Conservation (phyloP, 1,139 yeast species). For the Nakaseomyces sp. region DNA sequence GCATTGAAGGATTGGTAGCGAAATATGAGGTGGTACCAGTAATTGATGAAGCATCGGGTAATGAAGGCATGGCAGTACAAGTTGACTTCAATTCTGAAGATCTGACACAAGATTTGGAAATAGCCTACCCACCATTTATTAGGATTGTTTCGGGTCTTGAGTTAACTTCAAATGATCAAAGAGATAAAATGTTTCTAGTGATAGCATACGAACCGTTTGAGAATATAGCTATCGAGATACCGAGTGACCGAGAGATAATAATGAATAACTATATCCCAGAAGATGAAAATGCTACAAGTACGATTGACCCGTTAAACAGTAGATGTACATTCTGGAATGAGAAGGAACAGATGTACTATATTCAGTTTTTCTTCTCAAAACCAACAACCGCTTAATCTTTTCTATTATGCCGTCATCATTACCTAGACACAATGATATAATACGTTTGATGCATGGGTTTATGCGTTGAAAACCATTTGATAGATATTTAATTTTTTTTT, state of each 20-base stretch:
- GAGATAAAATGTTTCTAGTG: constrained; percentile 43
- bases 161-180: constrained; percentile 33
- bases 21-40: constrained; percentile 26
- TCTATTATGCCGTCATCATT: no score
- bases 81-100: constrained; percentile 35
- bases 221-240: constrained; percentile 48
- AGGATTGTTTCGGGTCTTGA: constrained; percentile 51
- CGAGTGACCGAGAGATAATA: constrained; percentile 31
- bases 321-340: constrained; percentile 25
- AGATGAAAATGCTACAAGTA: background rate
- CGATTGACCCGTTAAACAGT: constrained; percentile 22
- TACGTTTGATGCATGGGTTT: no score
- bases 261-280: constrained; percentile 8
- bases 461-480: no score
- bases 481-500: no score
- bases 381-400: no score
- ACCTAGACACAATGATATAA: no score
- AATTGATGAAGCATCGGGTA: constrained; percentile 33
- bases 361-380: constrained; percentile 23
- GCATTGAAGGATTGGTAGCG: constrained; percentile 25
- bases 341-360: constrained; percentile 15
- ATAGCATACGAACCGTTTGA: constrained; percentile 59
- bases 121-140: constrained; percentile 37
- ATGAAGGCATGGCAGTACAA: constrained; percentile 46
- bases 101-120: constrained; percentile 15